phyloP scores from a whole-genome alignment of 179 eudicot species.

The Camellia oleifera region DNA sequence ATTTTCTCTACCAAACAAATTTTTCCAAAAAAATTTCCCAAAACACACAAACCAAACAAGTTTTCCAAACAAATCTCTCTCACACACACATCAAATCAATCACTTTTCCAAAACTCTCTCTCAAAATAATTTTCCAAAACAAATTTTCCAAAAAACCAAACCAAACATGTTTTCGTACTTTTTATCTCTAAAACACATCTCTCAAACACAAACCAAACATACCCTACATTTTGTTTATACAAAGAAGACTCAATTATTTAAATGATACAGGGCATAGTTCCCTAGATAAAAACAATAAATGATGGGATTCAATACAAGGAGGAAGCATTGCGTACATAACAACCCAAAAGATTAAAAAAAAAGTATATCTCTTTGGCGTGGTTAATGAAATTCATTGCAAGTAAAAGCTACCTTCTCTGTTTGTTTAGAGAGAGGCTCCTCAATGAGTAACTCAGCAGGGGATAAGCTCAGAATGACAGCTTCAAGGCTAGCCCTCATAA shows the following conservation, averaged over 20 bases:
- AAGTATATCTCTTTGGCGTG: not conserved
- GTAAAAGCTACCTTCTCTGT: conserved; percentile 71
- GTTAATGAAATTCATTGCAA: conserved; percentile 14
- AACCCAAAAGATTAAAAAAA: not conserved
- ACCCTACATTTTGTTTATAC: not conserved
- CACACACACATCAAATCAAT: no score
- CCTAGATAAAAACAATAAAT: not conserved
- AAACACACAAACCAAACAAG: no score
- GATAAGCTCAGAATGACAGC: conserved; percentile 68
- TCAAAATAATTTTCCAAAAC: no score
- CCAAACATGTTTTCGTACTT: no score
- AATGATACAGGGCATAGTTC: not conserved
- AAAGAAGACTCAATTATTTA: not conserved
- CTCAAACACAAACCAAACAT: no score
- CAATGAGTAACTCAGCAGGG: conserved; percentile 81
- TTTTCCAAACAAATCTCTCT: no score
- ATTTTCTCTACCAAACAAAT: no score
- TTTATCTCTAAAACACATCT: no score
- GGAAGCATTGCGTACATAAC: not conserved
- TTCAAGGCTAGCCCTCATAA: conserved; percentile 79
- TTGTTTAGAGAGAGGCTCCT: conserved; percentile 68
- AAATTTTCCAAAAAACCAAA: no score
- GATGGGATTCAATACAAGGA: not conserved
- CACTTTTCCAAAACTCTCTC: no score
- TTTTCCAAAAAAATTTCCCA: no score